A percentile compares a stretch with the other conserved stretches of the same genome.
Conservation (phyloP, 73 alveolate species). For the Breviolum minutum region DNA sequence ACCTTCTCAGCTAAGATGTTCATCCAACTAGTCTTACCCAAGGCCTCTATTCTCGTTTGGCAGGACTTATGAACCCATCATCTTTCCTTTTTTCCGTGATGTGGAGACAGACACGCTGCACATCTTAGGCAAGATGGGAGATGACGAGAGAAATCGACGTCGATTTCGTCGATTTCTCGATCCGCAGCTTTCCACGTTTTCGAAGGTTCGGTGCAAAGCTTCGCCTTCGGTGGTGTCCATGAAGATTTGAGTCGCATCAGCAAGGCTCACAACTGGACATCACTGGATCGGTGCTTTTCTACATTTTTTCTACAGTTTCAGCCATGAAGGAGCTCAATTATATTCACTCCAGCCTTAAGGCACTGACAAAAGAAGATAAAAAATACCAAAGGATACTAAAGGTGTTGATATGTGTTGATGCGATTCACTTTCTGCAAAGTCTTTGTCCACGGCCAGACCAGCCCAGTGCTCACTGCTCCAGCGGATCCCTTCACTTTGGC, state of each 20-base stretch:
- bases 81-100: conserved; percentile 30
- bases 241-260: conserved; percentile 31
- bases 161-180: too few species aligned
- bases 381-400: too few species aligned
- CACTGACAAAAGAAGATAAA: too few species aligned
- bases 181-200: neutral
- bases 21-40: neutral
- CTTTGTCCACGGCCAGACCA: conserved; percentile 7
- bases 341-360: too few species aligned
- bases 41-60: neutral
- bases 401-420: neutral
- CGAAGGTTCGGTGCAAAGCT: conserved; percentile 37
- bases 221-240: conserved; percentile 39
- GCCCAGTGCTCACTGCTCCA: conserved; percentile 46
- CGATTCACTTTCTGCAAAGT: neutral
- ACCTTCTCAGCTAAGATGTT: neutral
- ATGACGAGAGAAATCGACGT: neutral
- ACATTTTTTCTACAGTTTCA: neutral
- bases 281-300: neutral
- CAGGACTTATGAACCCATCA: conserved; percentile 52
- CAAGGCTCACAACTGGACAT: neutral
- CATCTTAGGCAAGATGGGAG: neutral
- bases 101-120: conserved; percentile 30
- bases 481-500: conserved; percentile 57
- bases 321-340: too few species aligned